These are phyloP conservation scores for Fraxinus sp. DNA, from an alignment of 305 asterid genomes.

Conservation along the genomic window DNA sequence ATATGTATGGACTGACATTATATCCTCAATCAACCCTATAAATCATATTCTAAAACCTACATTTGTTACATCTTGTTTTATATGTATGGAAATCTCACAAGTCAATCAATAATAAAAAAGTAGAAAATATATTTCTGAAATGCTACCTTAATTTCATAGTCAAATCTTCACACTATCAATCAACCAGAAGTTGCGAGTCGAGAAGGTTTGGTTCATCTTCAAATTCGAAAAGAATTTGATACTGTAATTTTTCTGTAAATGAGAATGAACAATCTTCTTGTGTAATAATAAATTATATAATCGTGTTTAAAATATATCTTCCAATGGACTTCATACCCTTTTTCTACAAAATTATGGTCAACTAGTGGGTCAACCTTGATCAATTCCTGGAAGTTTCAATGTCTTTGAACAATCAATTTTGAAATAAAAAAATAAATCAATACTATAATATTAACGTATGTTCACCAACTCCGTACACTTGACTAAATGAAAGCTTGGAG, in stretches of 20 bases:
- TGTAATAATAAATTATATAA: not conserved
- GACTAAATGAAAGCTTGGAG: slow-evolving; percentile 17
- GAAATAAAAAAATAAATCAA: not conserved
- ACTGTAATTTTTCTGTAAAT: not conserved
- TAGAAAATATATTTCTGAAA: not conserved
- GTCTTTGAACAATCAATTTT: slow-evolving; percentile 23
- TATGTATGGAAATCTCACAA: not conserved
- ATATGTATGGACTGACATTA: not conserved
- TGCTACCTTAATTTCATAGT: not conserved
- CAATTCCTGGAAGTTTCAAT: slow-evolving; percentile 43
- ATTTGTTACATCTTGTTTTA: not conserved
- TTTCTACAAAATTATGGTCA: slow-evolving; percentile 28
- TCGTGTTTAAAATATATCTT: too few relatives aligned
- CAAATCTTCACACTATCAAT: not conserved
- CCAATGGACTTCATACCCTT: not conserved
- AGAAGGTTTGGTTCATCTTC: not conserved
- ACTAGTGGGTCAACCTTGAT: slow-evolving; percentile 31
- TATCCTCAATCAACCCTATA: not conserved
- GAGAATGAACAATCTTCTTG: not conserved
- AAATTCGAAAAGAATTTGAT: not conserved
- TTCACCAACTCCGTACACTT: slow-evolving; percentile 31
- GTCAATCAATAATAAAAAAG: not conserved
- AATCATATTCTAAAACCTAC: not conserved
- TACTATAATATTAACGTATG: not conserved
- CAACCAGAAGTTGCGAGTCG: not conserved